These are phyloP conservation scores for Ascoidea tarda DNA, from an alignment of 805 yeast genomes.

Conservation along the genomic window DNA sequence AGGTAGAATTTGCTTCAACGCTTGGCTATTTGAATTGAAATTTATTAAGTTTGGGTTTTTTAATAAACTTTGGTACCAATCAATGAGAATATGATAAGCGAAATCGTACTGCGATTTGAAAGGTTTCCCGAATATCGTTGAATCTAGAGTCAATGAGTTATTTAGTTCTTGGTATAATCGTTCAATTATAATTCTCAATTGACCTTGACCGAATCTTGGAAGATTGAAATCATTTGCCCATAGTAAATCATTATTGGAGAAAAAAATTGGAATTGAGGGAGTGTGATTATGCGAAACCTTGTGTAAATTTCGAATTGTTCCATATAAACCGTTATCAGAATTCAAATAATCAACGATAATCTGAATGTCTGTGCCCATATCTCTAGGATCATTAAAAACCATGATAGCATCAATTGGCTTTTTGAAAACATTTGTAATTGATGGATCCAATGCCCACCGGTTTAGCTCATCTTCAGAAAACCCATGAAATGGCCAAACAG, in stretches of 20 bases:
- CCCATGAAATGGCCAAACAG: constrained; percentile 58
- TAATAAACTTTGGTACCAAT: constrained; percentile 25
- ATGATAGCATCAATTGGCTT: constrained; percentile 58
- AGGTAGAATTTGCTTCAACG: constrained; percentile 24
- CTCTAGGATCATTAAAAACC: constrained; percentile 83
- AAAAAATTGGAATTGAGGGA: constrained; percentile 59
- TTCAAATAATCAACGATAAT: constrained; percentile 57
- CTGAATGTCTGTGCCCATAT: constrained; percentile 76
- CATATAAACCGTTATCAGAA: constrained; percentile 46
- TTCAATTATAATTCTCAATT: constrained; percentile 52
- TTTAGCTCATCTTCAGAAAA: constrained; percentile 26
- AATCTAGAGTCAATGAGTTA: constrained; percentile 31
- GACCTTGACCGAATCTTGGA: constrained; percentile 89
- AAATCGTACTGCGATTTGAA: constrained; percentile 64
- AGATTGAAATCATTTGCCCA: constrained; percentile 77
- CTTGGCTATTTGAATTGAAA: constrained; percentile 1
- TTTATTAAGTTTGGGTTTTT: constrained; percentile 1
- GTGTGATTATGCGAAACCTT: constrained; percentile 10
- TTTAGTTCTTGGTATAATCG: constrained; percentile 42
- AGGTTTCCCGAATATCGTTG: constrained; percentile 71
- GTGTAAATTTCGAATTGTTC: constrained; percentile 33
- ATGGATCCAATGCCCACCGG: constrained; percentile 24
- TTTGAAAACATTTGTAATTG: constrained; percentile 13
- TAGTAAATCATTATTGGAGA: constrained; percentile 69
- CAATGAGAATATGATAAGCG: constrained; percentile 57